Base-by-base conservation (phyloP, 805 yeast genomes). In the Myxozyma mucilagina region DNA sequence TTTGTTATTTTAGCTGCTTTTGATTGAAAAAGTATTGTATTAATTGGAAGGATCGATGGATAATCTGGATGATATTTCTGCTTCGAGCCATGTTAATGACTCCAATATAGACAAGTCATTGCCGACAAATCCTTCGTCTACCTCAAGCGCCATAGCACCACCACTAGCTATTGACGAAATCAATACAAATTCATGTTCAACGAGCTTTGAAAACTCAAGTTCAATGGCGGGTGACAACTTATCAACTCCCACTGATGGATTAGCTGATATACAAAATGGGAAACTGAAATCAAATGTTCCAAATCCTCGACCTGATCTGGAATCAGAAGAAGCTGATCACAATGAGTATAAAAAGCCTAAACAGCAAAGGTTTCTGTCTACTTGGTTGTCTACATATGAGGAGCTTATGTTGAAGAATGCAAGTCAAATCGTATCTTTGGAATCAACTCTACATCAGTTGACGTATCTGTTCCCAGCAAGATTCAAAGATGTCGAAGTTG, bases 381-480 rank as follows among this genome's bases (percentile, higher is more conserved):
- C 36, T 10, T 73, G 76, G 75, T 66, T 71, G 13, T 56, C 66
- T 7, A 47, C 53, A 10, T 73, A 73, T 47, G 78, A 77, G 63
- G 55, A 53, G 32, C 70, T 74, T 61, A 66, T 77, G 43, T 70
- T 76, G 11, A 67, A 71, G 29, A 74, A 75, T 64, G 74, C 76
- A 8, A 60, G 69, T 31, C 76, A 72, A 56, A 71, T 77, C 32
- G 70, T 76, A n/a, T 73, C 73, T 31, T 67, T 74, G 8, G 80
- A 78, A 61, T 69, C 73, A 16, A 70, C 72, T 7, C 60, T 76
- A 14, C 68, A 73, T 39, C 68, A 75, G 38, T 63, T 78, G 36
- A 69, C 73, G 10, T 72, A 72, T 56, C 63, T 77, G 39, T 62
- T 74, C 11, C 79, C 80, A 1, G 71, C 79, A 5, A 74, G 75